A percentile compares a stretch with the other conserved stretches of the same genome.
Evolutionary conservation across 2,329 filamentous ascomycete species (phyloP).

Genomic region (Ascochyta clinopodiicola): DNA sequence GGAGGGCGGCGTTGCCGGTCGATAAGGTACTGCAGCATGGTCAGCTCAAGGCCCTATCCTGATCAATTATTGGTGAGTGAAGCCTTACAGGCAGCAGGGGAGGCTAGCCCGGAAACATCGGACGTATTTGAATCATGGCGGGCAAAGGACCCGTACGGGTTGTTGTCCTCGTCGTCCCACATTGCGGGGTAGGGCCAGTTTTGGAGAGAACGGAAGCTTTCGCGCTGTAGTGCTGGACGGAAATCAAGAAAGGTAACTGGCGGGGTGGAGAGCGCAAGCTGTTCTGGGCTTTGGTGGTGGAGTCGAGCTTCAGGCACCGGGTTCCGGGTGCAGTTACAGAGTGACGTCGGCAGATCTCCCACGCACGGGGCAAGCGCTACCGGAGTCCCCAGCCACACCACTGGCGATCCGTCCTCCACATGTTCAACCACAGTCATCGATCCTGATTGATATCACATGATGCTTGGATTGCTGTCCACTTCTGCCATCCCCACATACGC

Average conservation of each 20-base stretch:
- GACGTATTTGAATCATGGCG: slow-evolving; percentile 80
- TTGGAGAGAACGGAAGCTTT: neutral
- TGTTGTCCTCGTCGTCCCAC: slow-evolving; percentile 99
- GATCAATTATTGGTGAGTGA: neutral
- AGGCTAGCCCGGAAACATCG: slow-evolving; percentile 56
- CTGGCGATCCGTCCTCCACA: neutral
- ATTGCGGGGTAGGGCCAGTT: slow-evolving; percentile 57
- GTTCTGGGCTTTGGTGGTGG: slow-evolving; percentile 10
- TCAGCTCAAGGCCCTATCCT: slow-evolving; percentile 1
- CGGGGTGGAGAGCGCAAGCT: slow-evolving; percentile 4
- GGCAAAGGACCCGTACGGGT: slow-evolving; percentile 94
- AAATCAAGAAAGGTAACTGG: neutral
- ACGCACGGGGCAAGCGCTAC: slow-evolving; percentile 12
- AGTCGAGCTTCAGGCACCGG: slow-evolving; percentile 16
- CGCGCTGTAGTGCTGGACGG: neutral
- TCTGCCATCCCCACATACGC: neutral
- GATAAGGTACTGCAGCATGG: slow-evolving; percentile 51
- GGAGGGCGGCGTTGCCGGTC: slow-evolving; percentile 69
- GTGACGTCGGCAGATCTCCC: slow-evolving; percentile 12
- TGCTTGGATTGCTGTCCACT: neutral
- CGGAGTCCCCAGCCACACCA: slow-evolving; percentile 1
- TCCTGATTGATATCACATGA: neutral
- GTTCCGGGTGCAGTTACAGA: neutral
- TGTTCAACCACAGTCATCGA: neutral
- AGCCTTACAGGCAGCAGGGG: slow-evolving; percentile 48